Evolutionary conservation across 164 flowering plant genomes (phyloP).

Genomic region (Cinnamomum chago): DNA sequence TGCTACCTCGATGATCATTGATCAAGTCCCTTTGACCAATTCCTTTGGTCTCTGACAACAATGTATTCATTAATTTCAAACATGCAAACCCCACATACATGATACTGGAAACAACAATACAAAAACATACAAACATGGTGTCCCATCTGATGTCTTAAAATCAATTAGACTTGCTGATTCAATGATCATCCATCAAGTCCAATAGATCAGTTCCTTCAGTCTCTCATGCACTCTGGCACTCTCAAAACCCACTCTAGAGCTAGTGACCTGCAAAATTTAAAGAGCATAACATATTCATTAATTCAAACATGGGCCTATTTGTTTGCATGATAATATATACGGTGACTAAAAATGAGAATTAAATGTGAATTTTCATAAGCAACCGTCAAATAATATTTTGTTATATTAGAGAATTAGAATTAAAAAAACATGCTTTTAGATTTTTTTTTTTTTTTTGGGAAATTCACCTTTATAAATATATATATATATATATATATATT

Average conservation of each 20-base stretch:
- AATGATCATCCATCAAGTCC: not conserved
- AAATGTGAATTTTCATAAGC: not conserved
- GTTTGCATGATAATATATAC: no score
- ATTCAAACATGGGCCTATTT: not conserved
- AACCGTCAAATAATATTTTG: not conserved
- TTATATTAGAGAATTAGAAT: no score
- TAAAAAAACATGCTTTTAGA: no score
- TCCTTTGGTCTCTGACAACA: slow-evolving; percentile 31
- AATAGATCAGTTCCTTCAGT: slow-evolving; percentile 31
- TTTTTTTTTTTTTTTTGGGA: not conserved
- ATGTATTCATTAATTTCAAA: not conserved
- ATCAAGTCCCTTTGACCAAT: slow-evolving; percentile 14
- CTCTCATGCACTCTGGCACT: slow-evolving; percentile 37
- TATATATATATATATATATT: no score
- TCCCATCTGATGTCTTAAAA: no score
- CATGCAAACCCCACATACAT: no score
- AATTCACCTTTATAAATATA: not conserved
- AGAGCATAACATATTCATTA: not conserved
- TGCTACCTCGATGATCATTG: not conserved
- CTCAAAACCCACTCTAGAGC: slow-evolving; percentile 51
- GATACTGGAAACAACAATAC: not conserved
- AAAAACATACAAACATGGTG: not conserved
- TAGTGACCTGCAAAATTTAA: slow-evolving; percentile 28
- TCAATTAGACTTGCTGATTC: not conserved
- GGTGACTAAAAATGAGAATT: no score